A percentile compares a stretch with the other conserved stretches of the same genome.
Evolutionary conservation across 106 monocot genomes (phyloP).

Genomic region (Phalaenopsis equestris): DNA sequence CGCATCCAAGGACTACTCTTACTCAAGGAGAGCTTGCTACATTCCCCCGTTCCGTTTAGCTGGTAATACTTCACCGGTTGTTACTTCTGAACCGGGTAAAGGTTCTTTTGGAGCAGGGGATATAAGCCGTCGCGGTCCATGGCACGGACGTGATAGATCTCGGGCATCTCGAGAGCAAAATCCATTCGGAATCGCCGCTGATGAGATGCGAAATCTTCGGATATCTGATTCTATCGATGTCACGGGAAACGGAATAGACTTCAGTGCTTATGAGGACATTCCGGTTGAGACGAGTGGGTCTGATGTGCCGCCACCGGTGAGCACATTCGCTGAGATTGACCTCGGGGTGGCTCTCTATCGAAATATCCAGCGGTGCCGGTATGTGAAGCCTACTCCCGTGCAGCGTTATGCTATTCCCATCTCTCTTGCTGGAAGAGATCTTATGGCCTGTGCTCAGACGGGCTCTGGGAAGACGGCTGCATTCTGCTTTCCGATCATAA

Average conservation of each 20-base stretch:
- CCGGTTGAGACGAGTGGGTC: slow-evolving; percentile 82
- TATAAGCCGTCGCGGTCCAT: background rate
- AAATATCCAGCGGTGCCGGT: slow-evolving; percentile 86
- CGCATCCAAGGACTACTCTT: background rate
- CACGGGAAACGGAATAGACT: slow-evolving; percentile 45
- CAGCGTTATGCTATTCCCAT: slow-evolving; percentile 95
- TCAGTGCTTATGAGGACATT: slow-evolving; percentile 95
- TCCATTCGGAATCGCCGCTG: background rate
- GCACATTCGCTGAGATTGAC: slow-evolving; percentile 90
- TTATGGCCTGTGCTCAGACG: slow-evolving; percentile 99
- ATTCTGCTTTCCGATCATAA: slow-evolving; percentile 96
- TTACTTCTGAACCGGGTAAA: background rate
- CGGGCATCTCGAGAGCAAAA: background rate
- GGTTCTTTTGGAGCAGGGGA: background rate
- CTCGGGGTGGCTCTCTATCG: slow-evolving; percentile 70
- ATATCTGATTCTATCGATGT: background rate
- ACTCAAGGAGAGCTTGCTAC: background rate
- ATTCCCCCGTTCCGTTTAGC: background rate
- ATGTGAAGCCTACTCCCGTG: slow-evolving; percentile 87
- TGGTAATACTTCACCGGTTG: background rate
- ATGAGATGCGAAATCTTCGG: background rate
- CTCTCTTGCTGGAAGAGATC: slow-evolving; percentile 68
- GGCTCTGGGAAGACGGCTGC: slow-evolving; percentile 97
- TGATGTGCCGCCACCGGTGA: slow-evolving; percentile 73
- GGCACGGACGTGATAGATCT: background rate